Base-by-base conservation (phyloP, 75 land plant genomes). In the Sequoia sempervirens region DNA sequence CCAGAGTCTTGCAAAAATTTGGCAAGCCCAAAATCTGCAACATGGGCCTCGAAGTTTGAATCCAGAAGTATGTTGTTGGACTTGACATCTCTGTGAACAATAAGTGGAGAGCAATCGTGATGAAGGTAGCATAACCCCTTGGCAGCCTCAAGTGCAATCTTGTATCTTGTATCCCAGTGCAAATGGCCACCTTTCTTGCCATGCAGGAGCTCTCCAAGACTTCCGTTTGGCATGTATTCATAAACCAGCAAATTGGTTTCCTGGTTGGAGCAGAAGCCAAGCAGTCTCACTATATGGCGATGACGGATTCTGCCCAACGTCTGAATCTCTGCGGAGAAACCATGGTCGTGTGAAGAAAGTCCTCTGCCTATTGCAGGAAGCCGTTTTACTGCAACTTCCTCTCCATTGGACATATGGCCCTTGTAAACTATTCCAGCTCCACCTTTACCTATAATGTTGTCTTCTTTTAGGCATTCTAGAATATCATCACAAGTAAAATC, bases 221-320 rank as follows among this genome's bases (percentile, higher is more conserved):
- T 96, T 32, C 98, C 98, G 86, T 96, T 96, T 34, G 98, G 98
- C 98, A 96, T 96, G 88, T 92, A 96, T 83, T 96, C 98, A 45
- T 94, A 94, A 41, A 96, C 91, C 34, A 96, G 85, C 15, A 96
- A 89, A 85, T 93, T 96, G 14, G 96, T 93, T 68, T 94, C 92
- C 12, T 93, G 88, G 85, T 94, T 96, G 26, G 98, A 90, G 83
- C 98, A 96, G 88, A 90, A 96, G 18, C 94, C 96, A 6, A 96
- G 87, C 72, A 96, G 81, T 82, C 93, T 86, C 37, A 96, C 98
- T 70, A 96, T 96, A 72, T 96, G 90, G 38, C 98, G 89, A 84
- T 96, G 98, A 34, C 98, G 84, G 28, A 96, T 96, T 32, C 87
- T 86, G 20, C 98, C 98, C 30, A 96, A 83, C 8, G 95, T 96